A percentile compares a stretch with the other conserved stretches of the same genome.
These are phyloP conservation scores for Spiromastix sp. DNA, from an alignment of 2,329 filamentous ascomycete species.

Conservation along the genomic window DNA sequence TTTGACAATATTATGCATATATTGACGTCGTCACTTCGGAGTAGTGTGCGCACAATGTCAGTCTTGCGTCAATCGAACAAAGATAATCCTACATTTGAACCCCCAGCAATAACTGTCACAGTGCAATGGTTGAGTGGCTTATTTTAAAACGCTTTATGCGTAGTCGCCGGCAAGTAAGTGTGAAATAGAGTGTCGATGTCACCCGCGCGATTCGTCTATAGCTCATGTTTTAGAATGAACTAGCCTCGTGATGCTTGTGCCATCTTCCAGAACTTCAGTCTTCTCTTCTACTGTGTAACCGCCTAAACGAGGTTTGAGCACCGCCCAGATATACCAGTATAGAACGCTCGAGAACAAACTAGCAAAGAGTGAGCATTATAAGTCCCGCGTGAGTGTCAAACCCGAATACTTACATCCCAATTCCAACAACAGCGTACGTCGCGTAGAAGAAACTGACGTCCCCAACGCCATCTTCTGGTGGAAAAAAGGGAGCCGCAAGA, in stretches of 20 bases:
- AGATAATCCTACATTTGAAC: too few relatives aligned
- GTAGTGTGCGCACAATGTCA: too few relatives aligned
- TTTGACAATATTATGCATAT: too few relatives aligned
- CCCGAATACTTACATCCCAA: slow-evolving; percentile 27
- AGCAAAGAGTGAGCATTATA: background rate
- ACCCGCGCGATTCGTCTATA: too few relatives aligned
- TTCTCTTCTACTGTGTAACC: slow-evolving; percentile 55
- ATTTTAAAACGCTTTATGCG: too few relatives aligned
- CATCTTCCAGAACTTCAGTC: slow-evolving; percentile 50
- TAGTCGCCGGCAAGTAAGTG: too few relatives aligned
- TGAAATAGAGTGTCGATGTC: too few relatives aligned
- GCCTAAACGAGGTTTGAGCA: slow-evolving; percentile 47
- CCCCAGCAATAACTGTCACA: too few relatives aligned
- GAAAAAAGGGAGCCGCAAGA: slow-evolving; percentile 10
- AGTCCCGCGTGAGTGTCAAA: too few relatives aligned
- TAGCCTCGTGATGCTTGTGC: slow-evolving; percentile 51
- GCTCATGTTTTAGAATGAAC: slow-evolving; percentile 1
- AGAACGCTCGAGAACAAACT: slow-evolving; percentile 38
- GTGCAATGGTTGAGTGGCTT: too few relatives aligned
- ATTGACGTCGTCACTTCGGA: too few relatives aligned
- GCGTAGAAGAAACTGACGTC: slow-evolving; percentile 41
- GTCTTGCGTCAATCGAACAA: too few relatives aligned
- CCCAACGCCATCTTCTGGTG: slow-evolving; percentile 39
- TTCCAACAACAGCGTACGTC: slow-evolving; percentile 43
- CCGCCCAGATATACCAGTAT: slow-evolving; percentile 62